Evolutionary conservation across 2,329 filamentous ascomycete genomes (phyloP), one percentile per base, ranked within the genome.

Genomic region (Xylariaceae sp.): DNA sequence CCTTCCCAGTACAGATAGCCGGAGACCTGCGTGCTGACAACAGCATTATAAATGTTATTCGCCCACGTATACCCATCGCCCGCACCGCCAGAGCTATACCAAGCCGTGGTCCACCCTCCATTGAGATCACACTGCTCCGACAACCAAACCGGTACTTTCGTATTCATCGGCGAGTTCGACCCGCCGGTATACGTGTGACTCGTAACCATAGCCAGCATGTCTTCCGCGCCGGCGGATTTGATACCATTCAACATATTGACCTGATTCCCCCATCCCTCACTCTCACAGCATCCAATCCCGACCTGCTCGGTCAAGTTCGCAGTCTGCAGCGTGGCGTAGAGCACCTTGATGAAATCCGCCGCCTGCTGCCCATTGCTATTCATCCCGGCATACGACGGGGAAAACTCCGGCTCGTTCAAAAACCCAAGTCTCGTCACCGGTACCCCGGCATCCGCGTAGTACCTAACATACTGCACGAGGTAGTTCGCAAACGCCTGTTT

Each of bases 61-160:
- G 79, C 80, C 79, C 78, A 82, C 2, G 77, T 80, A 57, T 78
- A 68, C 6, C 79, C 80, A 55, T 83, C 80, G 36, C 74, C 74
- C 0, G 69, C 63, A 10, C 71, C 74, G 42, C 78, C 77, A 53
- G 61, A 69, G 1, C 59, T 53, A 60, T 78, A 80, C 75, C 77
- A 82, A 1, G 70, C 66, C 3, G 75, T 72, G 5, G 66, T 69
- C 66, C 71, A 77, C 5, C 60, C 65, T 11, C 71, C 71, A 47
- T 75, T 72, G 33, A 80, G 65, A 58, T 80, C 62, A 54, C 61
- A 63, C 46, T 63, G 60, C 61, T 82, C 79, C 2, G 78, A 79
- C 54, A 80, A 70, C 80, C 79, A 82, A 42, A 75, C 73, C 16
- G 71, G 69, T 18, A 60, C 53, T 31, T 45, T 57, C 1, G 63